Evolutionary conservation across 2,329 filamentous ascomycete species (phyloP).

Genomic region (Diplodia intermedia): DNA sequence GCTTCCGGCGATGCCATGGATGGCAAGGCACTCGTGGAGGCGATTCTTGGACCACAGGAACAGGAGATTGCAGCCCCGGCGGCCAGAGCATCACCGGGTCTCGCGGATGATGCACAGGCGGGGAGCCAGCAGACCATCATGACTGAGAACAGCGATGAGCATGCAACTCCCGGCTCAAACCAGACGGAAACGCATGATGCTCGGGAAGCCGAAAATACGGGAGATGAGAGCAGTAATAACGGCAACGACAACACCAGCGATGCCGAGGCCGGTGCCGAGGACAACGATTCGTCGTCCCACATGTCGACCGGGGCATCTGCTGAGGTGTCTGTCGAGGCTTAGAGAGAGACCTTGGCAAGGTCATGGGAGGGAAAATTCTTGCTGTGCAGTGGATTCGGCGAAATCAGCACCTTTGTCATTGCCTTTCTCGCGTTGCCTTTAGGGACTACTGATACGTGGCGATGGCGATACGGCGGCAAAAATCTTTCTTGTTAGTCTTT

Average conservation of each 20-base stretch:
- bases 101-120: slow-evolving; percentile 13
- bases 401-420: neutral
- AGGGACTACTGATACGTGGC: neutral
- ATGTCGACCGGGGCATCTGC: slow-evolving; percentile 10
- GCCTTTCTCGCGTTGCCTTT: slow-evolving; percentile 11
- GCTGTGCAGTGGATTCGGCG: neutral
- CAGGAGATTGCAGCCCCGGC: neutral
- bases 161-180: neutral
- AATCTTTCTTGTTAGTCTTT: neutral
- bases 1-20: slow-evolving; percentile 21
- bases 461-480: neutral
- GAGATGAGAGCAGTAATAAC: slow-evolving; percentile 24
- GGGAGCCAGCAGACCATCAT: neutral
- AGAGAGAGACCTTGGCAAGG: neutral
- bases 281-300: slow-evolving; percentile 24
- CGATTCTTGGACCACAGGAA: neutral
- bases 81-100: neutral
- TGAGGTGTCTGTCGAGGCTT: slow-evolving; percentile 23
- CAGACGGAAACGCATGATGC: slow-evolving; percentile 11
- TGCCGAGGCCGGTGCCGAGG: slow-evolving; percentile 22
- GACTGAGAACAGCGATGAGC: slow-evolving; percentile 1
- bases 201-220: slow-evolving; percentile 21
- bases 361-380: neutral
- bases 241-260: slow-evolving; percentile 23
- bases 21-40: slow-evolving; percentile 12